phyloP scores from a whole-genome alignment of 2,329 filamentous ascomycete species.

The Zymoseptoria passerinii region DNA sequence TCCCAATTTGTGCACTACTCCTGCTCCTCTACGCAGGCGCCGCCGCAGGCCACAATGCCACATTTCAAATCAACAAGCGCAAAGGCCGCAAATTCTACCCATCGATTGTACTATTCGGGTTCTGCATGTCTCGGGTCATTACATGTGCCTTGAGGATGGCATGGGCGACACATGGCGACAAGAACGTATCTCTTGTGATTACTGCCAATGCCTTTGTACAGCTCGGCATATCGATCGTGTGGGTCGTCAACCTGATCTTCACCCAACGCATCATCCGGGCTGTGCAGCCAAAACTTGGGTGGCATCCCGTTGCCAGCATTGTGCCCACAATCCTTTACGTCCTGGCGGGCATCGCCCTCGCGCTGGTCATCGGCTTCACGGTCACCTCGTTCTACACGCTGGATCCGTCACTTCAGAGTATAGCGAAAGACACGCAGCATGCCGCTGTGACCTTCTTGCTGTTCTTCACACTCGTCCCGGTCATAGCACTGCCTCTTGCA shows the following conservation, averaged over 20 bases:
- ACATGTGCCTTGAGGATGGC: constrained; percentile 33
- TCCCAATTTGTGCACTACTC: constrained; percentile 36
- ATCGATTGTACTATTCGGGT: constrained; percentile 34
- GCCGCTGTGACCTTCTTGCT: constrained; percentile 20
- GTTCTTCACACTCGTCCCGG: constrained; percentile 17
- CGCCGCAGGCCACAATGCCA: constrained; percentile 35
- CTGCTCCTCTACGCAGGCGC: constrained; percentile 34
- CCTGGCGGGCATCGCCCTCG: constrained; percentile 12
- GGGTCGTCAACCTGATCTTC: constrained; percentile 26
- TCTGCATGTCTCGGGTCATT: constrained; percentile 37
- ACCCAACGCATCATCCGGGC: constrained; percentile 24
- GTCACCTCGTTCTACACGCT: constrained; percentile 25
- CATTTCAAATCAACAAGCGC: constrained; percentile 32
- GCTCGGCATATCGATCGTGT: constrained; percentile 26
- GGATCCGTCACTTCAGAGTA: constrained; percentile 6
- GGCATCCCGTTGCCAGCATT: constrained; percentile 14
- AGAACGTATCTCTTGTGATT: constrained; percentile 23
- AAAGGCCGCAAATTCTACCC: constrained; percentile 37
- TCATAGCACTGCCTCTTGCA: constrained; percentile 13
- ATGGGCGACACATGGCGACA: constrained; percentile 22
- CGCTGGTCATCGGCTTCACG: constrained; percentile 23
- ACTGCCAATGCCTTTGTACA: constrained; percentile 27
- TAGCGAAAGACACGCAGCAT: constrained; percentile 16
- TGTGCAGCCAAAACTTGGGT: constrained; percentile 24
- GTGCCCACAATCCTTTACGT: constrained; percentile 7